Conservation (phyloP, 2,329 filamentous ascomycete genomes). For the Penicillium sp. region DNA sequence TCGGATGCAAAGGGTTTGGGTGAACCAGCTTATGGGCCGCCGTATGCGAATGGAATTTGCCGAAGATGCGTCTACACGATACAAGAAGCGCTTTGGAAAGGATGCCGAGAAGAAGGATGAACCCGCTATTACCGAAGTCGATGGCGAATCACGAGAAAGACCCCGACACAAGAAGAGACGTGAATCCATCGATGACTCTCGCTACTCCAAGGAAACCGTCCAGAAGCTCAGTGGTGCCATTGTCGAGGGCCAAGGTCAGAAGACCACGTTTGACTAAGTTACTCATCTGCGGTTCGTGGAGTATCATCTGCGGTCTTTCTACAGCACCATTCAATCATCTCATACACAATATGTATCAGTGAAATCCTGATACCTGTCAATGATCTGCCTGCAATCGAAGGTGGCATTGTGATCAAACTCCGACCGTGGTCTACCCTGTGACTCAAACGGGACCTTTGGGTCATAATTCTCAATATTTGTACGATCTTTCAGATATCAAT, state of each 20-base stretch:
- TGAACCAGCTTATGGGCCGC: slow-evolving; percentile 79
- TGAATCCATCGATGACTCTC: slow-evolving; percentile 42
- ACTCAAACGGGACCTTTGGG: neutral
- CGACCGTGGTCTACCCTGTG: neutral
- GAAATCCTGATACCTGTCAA: neutral
- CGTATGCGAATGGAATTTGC: slow-evolving; percentile 87
- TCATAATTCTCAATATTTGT: neutral
- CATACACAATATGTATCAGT: neutral
- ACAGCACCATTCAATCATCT: neutral
- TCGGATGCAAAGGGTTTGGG: slow-evolving; percentile 66
- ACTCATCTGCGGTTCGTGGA: neutral
- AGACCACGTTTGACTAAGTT: slow-evolving; percentile 71
- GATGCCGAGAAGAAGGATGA: slow-evolving; percentile 51
- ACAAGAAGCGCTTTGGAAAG: slow-evolving; percentile 92
- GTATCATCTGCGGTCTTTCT: neutral
- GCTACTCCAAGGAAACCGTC: slow-evolving; percentile 53
- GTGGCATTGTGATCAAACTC: neutral
- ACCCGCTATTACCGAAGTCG: slow-evolving; percentile 23
- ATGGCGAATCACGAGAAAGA: slow-evolving; percentile 27
- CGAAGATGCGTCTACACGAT: slow-evolving; percentile 82
- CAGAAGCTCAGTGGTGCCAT: slow-evolving; percentile 74
- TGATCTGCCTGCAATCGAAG: neutral
- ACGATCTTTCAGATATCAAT: neutral
- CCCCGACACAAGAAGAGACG: slow-evolving; percentile 27
- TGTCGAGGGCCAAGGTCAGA: slow-evolving; percentile 75